Conservation (phyloP, 805 yeast genomes). For the Myxozyma geophila region DNA sequence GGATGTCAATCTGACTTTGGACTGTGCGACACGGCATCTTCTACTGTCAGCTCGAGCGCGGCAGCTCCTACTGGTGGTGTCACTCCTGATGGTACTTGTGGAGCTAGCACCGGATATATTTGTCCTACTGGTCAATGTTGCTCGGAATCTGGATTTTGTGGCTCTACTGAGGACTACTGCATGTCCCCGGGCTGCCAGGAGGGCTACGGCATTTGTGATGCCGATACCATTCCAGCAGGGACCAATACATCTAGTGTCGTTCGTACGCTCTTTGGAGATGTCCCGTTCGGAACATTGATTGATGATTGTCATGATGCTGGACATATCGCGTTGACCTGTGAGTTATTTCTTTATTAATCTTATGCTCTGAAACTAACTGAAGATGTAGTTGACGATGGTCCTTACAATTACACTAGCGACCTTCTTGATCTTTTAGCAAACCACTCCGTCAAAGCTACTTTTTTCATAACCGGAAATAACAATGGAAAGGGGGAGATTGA, state of each 20-base stretch:
- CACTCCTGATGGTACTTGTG: conserved; percentile 22
- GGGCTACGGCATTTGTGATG: conserved; percentile 29
- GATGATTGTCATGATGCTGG: conserved; percentile 23
- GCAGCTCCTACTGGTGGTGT: background rate
- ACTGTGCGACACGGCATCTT: conserved; percentile 3
- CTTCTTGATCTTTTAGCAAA: conserved; percentile 19
- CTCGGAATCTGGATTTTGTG: conserved; percentile 29
- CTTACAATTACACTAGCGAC: conserved; percentile 24
- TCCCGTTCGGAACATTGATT: conserved; percentile 26
- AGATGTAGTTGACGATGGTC: conserved; percentile 28
- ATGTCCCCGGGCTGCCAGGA: conserved; percentile 21
- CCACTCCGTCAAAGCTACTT: conserved; percentile 25
- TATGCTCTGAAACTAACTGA: background rate
- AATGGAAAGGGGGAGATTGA: conserved; percentile 30
- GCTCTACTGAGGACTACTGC: conserved; percentile 17
- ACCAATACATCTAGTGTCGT: conserved; percentile 18
- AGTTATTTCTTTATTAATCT: background rate
- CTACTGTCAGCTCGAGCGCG: background rate
- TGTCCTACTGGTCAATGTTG: conserved; percentile 28
- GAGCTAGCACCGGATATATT: conserved; percentile 8
- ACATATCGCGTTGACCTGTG: conserved; percentile 28
- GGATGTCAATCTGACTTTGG: conserved; percentile 30
- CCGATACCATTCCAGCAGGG: conserved; percentile 23
- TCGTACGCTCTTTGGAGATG: conserved; percentile 17
- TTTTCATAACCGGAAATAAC: conserved; percentile 31